Base-by-base conservation (phyloP, 371 early-diverging fungal genomes). In the Apophysomyces ossiformis region DNA sequence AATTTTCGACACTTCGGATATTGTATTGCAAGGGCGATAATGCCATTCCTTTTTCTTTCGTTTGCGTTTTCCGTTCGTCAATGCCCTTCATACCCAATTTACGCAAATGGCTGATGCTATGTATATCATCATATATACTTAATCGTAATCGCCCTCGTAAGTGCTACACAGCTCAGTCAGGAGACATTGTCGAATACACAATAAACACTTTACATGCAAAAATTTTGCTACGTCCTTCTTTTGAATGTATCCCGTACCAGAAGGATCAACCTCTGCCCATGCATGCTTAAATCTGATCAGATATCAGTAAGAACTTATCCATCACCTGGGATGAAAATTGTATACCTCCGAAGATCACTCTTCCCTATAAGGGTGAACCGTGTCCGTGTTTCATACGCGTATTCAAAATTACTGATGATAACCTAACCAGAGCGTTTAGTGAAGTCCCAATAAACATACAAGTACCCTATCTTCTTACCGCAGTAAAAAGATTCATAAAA, bases 381-480 rank as follows among this genome's bases (percentile, higher is more conserved):
- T 1, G 87, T 81, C 63, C 84, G 72, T 0, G 83, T 82, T 37
- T 85, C 85, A 58, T 87, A 87, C 0, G 87, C 75, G 43, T 85
- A 85, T 12, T 85, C 85, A 71, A 87, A 87, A 54, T 87, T 87
- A 59, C 82, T 84, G 66, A 87, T 83, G 36, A 87, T 83, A 26
- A 79, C 77, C 82, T 82, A 67, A 7, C 16, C 32, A 56, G 9
- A 5, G 15, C 11, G 44, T 13, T 35, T 6, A 50, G 5, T 37
- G 15, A 39, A 2, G 32, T 26, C 32, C 5, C 21, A 37, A 18
- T 5, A 35, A 13, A 21, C 5, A 8, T 1, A 12, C 15, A 58
- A 9, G 35, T 44, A 56, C 13, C 5, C 1, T 4, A 39, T n/a
- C 1, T n/a, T 44, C 73, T 72, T 77, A 87, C 87, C 54, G 85